Percentiles rank a stretch among this genome's conserved stretches.
Conservation (phyloP, 1,139 yeast genomes). For the Hyphopichia khmerensis region DNA sequence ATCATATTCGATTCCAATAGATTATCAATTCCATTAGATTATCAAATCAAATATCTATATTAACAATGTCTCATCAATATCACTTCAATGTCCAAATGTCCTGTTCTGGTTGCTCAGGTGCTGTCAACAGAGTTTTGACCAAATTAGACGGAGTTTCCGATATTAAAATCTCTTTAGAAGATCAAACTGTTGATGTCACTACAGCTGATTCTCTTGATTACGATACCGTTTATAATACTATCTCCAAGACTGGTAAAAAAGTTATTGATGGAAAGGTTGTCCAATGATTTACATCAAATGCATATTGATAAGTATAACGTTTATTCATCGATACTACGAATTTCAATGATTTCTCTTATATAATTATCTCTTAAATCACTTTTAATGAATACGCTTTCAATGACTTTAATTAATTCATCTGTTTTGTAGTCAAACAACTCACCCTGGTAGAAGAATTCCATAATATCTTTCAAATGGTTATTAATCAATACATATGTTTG, state of each 20-base stretch:
- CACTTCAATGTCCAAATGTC: constrained; percentile 79
- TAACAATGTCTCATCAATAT: constrained; percentile 45
- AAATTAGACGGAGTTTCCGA: constrained; percentile 73
- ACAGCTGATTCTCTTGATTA: constrained; percentile 57
- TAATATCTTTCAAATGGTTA: constrained; percentile 63
- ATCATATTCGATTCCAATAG: no score
- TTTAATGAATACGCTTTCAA: constrained; percentile 65
- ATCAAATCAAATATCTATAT: no score
- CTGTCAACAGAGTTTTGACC: constrained; percentile 76
- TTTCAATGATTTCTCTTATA: constrained; percentile 55
- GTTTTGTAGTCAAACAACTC: constrained; percentile 71
- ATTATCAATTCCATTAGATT: no score
- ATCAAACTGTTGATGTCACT: constrained; percentile 79
- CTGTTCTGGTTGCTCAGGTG: constrained; percentile 86
- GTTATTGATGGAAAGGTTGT: constrained; percentile 63
- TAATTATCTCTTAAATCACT: constrained; percentile 63
- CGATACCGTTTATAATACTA: constrained; percentile 75
- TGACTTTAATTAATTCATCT: constrained; percentile 59
- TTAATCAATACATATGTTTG: constrained; percentile 49
- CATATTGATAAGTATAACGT: no score
- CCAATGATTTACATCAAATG: constrained; percentile 15
- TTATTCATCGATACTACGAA: constrained; percentile 14
- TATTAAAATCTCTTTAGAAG: constrained; percentile 71
- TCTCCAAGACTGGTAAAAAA: constrained; percentile 88
- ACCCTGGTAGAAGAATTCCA: constrained; percentile 70